These are phyloP conservation scores for Novymonas esmeraldas DNA, from an alignment of 208 protist genomes.

Conservation along the genomic window DNA sequence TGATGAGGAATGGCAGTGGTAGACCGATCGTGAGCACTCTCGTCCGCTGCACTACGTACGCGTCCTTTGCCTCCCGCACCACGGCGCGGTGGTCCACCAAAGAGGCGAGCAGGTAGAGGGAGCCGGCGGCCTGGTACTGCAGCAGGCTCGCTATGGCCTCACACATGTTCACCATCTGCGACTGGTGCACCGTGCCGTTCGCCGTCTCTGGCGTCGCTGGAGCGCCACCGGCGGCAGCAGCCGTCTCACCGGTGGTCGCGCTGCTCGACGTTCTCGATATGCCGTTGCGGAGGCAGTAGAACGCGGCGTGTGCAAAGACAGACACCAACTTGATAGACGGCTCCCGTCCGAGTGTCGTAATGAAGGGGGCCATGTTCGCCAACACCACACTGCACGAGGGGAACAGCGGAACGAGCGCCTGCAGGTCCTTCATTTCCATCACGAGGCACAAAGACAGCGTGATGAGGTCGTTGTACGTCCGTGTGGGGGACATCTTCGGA, in stretches of 20 bases:
- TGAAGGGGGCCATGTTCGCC: constrained; percentile 86
- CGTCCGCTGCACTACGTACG: constrained; percentile 34
- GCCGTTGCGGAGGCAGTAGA: constrained; percentile 38
- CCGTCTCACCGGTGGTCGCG: neutral
- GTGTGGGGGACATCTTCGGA: constrained; percentile 23
- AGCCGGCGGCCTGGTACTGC: constrained; percentile 68
- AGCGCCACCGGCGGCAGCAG: neutral
- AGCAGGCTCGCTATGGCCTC: constrained; percentile 76
- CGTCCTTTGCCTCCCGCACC: constrained; percentile 45
- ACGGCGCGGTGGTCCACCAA: constrained; percentile 61
- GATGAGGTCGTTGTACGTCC: constrained; percentile 86
- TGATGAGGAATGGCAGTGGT: constrained; percentile 62
- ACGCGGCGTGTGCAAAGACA: constrained; percentile 51
- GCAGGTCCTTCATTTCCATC: constrained; percentile 47
- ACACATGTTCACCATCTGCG: constrained; percentile 64
- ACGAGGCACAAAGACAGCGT: constrained; percentile 70
- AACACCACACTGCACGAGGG: constrained; percentile 76
- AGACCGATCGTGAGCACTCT: constrained; percentile 17
- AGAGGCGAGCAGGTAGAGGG: constrained; percentile 49
- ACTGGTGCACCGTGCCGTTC: constrained; percentile 12
- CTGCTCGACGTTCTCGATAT: neutral
- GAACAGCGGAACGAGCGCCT: constrained; percentile 48
- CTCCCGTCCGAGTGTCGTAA: constrained; percentile 50
- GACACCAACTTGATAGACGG: constrained; percentile 56
- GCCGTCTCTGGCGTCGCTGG: neutral